Evolutionary conservation across 371 early-diverging fungal species (phyloP), one percentile per base, ranked within the genome.

Genomic region (Rhizomucor miehei): DNA sequence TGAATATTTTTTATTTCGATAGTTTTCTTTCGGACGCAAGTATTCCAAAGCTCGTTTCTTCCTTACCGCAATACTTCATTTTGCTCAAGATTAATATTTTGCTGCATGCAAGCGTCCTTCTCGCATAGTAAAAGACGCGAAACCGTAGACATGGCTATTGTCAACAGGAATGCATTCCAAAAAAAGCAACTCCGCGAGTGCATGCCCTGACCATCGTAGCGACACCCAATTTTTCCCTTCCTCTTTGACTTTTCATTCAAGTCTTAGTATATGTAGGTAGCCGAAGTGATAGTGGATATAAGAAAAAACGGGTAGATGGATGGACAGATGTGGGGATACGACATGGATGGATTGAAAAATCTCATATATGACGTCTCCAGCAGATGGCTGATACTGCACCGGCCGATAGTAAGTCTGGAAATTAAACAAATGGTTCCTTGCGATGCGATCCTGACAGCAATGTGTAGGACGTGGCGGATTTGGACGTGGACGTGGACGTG

Each of bases 401-500:
- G 82, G 87, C 87, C 87, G 87, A 83, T 85, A 82, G 85, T 81
- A 71, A 62, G 76, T 56, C 17, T 24, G n/a, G 53, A 8, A 52
- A 25, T 51, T 2, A 43, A 10, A 8, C 19, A 29, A 20, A 11
- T 43, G 13, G 44, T 34, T 16, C 2, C 3, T 4, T 24, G 17
- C 14, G 20, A 16, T 46, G 19, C 4, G 52, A 2, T 34, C 25
- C 47, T 24, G 46, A 29, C 19, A 2, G 25, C 43, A 24, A 71
- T 19, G 53, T 64, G 53, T 64, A 80, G 81, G 80, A 79, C 82
- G 82, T 73, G 88, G 90, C 70, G 89, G 89, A 65, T 87, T 88
- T 81, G 91, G 92, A 72, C 88, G 90, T 77, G 90, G 90, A 54
- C 89, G 90, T 73, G 88, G 89, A 62, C 29, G 29, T 29, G 83